Evolutionary conservation across 2,329 filamentous ascomycete genomes (phyloP), one percentile per base, ranked within the genome.

Genomic region (Emergomyces pasteurianus): DNA sequence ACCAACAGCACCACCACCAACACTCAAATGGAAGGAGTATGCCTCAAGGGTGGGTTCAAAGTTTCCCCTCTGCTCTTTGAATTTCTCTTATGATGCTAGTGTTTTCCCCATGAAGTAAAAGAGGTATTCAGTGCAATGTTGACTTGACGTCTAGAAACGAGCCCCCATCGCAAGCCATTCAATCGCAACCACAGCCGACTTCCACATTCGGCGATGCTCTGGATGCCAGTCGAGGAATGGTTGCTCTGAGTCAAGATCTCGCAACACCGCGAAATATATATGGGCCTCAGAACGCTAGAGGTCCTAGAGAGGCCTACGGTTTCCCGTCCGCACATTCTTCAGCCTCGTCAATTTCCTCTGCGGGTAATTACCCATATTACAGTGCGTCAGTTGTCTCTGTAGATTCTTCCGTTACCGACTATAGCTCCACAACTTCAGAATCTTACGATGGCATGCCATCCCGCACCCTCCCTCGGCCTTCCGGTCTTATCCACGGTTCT

Each of bases 191-290:
- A 36, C 86, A 79, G 74, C 70, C 74, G 57, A 79, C 81, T 60
- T 81, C 87, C 67, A 87, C 86, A 67, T 95, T 92, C 73, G 89
- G 87, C 66, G 92, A 96, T 71, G 90, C 90, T 34, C 85, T 97
- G 61, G 92, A 96, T 73, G 92, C 92, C 28, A 92, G 91, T 72
- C 88, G 94, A 63, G 90, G 91, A 67, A 96, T 97, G 89, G 83
- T 96, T 31, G 90, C 91, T 43, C 89, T 97, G 83, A 95, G 90
- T 81, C 91, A 96, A 77, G 91, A 96, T 68, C 76, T 86, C 68
- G 31, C 50, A 54, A 96, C 91, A 0, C 90, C 92, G 14, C 82
- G 92, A 64, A 94, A 92, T 72, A 90, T 96, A 68, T 96, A 96
- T 71, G 90, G 88, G 63, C 82, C 83, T 65, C 79, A 86, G 57